A percentile compares a stretch with the other conserved stretches of the same genome.
phyloP scores from a whole-genome alignment of 2,329 filamentous ascomycete species.

The Aspergillus fischeri region DNA sequence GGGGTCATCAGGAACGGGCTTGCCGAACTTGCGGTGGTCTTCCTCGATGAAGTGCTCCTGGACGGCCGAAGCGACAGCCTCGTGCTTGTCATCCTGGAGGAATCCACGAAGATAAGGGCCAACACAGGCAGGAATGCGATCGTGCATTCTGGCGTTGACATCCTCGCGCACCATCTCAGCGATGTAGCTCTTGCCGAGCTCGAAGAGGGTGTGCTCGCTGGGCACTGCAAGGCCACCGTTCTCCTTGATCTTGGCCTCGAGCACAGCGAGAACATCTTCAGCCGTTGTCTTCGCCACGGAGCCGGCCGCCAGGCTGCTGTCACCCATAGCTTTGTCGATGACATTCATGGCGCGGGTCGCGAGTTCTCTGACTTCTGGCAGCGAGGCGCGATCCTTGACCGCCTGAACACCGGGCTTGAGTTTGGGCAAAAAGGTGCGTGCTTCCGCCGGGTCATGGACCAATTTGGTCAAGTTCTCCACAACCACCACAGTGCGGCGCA shows the following conservation, averaged over 20 bases:
- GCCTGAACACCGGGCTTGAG: conserved; percentile 88
- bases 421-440: conserved; percentile 90
- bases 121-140: conserved; percentile 66
- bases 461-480: conserved; percentile 98
- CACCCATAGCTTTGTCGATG: conserved; percentile 89
- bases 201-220: conserved; percentile 60
- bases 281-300: conserved; percentile 59
- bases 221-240: conserved; percentile 60
- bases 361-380: conserved; percentile 91
- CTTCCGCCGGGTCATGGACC: conserved; percentile 92
- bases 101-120: conserved; percentile 72
- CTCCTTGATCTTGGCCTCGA: conserved; percentile 73
- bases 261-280: conserved; percentile 68
- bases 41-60: conserved; percentile 75
- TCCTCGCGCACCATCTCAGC: conserved; percentile 82
- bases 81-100: conserved; percentile 58
- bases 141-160: conserved; percentile 74
- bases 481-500: conserved; percentile 93
- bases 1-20: conserved; percentile 80
- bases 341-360: conserved; percentile 76
- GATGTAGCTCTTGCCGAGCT: conserved; percentile 68
- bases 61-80: conserved; percentile 67
- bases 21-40: conserved; percentile 81
- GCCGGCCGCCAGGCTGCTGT: conserved; percentile 53
- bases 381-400: conserved; percentile 80